These are phyloP conservation scores for Xylaria bambusicola DNA, from an alignment of 495 filamentous ascomycete species.

Conservation along the genomic window DNA sequence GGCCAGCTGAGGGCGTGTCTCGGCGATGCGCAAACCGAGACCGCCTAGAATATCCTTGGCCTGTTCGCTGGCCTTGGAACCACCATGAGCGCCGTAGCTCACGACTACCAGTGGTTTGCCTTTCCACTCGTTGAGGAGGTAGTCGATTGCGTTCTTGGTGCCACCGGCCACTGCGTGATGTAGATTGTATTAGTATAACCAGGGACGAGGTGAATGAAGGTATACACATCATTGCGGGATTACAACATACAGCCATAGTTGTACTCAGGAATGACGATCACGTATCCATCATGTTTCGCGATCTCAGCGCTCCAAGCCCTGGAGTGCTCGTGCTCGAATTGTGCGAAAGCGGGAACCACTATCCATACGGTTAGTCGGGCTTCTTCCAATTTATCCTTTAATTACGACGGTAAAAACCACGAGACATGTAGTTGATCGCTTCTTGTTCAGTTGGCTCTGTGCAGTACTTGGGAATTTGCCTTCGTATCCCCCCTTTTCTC, in stretches of 20 bases:
- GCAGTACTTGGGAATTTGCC: too few species aligned
- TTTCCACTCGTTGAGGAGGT: slow-evolving; percentile 60
- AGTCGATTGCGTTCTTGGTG: slow-evolving; percentile 66
- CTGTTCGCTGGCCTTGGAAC: slow-evolving; percentile 46
- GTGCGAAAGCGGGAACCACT: slow-evolving; percentile 41
- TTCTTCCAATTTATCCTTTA: neutral
- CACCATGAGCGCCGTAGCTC: slow-evolving; percentile 56
- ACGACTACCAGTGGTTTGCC: slow-evolving; percentile 60
- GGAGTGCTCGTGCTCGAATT: slow-evolving; percentile 51
- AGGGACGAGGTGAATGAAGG: neutral
- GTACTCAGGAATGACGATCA: slow-evolving; percentile 58
- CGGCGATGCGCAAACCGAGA: slow-evolving; percentile 35
- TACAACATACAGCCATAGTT: slow-evolving; percentile 31
- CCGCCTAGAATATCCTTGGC: slow-evolving; percentile 29
- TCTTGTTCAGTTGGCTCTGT: too few species aligned
- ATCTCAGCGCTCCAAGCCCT: slow-evolving; percentile 54
- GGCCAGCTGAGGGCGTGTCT: slow-evolving; percentile 33
- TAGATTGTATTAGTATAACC: neutral
- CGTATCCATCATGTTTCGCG: slow-evolving; percentile 49
- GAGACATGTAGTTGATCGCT: too few species aligned
- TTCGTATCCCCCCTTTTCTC: too few species aligned
- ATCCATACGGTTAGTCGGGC: neutral
- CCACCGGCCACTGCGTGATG: slow-evolving; percentile 44
- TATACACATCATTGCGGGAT: too few species aligned
- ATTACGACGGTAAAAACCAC: neutral